These are phyloP conservation scores for Stylosanthes scabra DNA, from an alignment of 331 rosid genomes.

Conservation along the genomic window DNA sequence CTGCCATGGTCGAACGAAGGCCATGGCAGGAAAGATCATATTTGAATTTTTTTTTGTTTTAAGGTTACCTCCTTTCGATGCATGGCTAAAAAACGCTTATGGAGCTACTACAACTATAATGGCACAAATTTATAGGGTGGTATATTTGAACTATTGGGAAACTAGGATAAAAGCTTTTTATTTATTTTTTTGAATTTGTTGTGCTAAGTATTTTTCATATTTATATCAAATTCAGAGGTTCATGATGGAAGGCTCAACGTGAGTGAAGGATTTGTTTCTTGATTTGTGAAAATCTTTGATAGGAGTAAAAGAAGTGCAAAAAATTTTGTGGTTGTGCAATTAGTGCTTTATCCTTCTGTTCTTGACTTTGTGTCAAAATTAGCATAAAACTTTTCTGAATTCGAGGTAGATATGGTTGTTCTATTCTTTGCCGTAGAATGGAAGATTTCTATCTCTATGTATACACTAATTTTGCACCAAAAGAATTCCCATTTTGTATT, in stretches of 20 bases:
- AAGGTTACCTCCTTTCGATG: slow-evolving; percentile 42
- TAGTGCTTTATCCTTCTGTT: slow-evolving; percentile 5
- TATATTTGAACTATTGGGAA: slow-evolving; percentile 31
- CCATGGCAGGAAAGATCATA: background rate
- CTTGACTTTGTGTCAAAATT: background rate
- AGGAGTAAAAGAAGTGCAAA: slow-evolving; percentile 39
- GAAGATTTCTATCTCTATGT: background rate
- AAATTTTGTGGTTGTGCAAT: slow-evolving; percentile 42
- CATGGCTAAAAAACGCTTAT: slow-evolving; percentile 39
- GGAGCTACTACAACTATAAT: background rate
- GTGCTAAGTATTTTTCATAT: slow-evolving; percentile 2
- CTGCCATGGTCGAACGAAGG: background rate
- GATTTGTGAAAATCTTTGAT: slow-evolving; percentile 1
- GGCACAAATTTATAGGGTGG: slow-evolving; percentile 13
- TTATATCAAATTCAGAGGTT: background rate
- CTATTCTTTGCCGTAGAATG: background rate
- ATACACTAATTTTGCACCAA: background rate
- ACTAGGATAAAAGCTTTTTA: background rate
- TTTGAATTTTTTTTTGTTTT: background rate
- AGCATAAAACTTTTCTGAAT: background rate
- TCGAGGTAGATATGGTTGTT: background rate
- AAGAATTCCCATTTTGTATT: background rate
- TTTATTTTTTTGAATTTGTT: background rate
- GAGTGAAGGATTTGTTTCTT: slow-evolving; percentile 32
- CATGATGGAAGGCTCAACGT: slow-evolving; percentile 7